A percentile compares a stretch with the other conserved stretches of the same genome.
phyloP scores from a whole-genome alignment of 1,284 basidiomycete genomes.

The Tilletia setariae region DNA sequence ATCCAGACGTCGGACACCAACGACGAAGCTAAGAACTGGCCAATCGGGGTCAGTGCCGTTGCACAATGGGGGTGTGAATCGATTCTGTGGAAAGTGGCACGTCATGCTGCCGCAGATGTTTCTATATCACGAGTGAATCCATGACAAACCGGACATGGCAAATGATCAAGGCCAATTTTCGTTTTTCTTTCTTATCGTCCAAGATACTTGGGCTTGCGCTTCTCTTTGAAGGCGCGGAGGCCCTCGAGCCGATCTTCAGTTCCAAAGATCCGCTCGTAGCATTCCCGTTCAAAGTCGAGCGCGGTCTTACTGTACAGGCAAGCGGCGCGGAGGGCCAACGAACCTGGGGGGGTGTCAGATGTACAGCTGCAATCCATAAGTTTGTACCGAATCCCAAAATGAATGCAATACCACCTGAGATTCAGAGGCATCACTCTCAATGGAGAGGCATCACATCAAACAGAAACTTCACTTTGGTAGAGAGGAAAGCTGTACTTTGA shows the following conservation, averaged over 20 bases:
- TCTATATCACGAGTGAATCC: background rate
- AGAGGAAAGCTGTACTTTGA: no score
- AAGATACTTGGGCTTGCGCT: slow-evolving; percentile 74
- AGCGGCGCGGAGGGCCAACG: no score
- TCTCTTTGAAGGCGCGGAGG: slow-evolving; percentile 81
- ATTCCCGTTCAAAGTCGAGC: slow-evolving; percentile 79
- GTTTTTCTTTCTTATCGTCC: slow-evolving; percentile 76
- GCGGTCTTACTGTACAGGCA: slow-evolving; percentile 61
- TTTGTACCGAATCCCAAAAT: no score
- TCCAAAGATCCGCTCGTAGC: slow-evolving; percentile 77
- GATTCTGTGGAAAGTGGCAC: slow-evolving; percentile 63
- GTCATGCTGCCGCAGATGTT: background rate
- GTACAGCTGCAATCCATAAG: no score
- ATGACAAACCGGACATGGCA: background rate
- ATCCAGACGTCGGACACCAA: background rate
- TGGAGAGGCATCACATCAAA: no score
- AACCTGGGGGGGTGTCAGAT: no score
- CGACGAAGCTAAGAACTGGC: slow-evolving; percentile 61
- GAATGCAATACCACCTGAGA: no score
- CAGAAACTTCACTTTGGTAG: no score
- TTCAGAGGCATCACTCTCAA: no score
- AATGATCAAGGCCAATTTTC: background rate
- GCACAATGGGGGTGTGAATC: slow-evolving; percentile 86
- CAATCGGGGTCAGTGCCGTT: slow-evolving; percentile 77
- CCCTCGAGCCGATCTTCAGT: slow-evolving; percentile 80